phyloP scores from a whole-genome alignment of 768 basidiomycete species.

The Steccherinum ochraceum region DNA sequence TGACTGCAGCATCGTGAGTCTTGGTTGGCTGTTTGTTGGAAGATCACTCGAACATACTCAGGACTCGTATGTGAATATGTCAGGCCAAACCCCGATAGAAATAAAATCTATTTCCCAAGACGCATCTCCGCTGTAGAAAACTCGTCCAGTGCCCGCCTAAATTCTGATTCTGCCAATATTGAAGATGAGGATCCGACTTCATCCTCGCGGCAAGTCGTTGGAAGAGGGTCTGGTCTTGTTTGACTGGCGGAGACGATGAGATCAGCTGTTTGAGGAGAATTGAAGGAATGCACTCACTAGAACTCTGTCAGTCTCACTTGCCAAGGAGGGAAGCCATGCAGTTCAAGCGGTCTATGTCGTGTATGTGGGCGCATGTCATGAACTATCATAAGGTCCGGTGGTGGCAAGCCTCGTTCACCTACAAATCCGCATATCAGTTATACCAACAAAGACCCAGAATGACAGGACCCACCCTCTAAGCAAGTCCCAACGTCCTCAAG shows the following conservation, averaged over 20 bases:
- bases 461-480: constrained; percentile 46
- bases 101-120: constrained; percentile 56
- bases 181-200: too few species aligned
- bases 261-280: neutral
- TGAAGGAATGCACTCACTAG: constrained; percentile 53
- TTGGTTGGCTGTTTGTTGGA: too few species aligned
- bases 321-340: constrained; percentile 81
- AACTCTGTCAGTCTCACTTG: constrained; percentile 79
- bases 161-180: constrained; percentile 37
- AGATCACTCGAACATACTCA: too few species aligned
- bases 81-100: neutral
- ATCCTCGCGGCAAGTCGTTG: too few species aligned
- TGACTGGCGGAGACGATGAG: too few species aligned
- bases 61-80: neutral
- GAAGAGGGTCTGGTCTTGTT: too few species aligned
- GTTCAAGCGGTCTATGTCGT: constrained; percentile 45
- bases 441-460: neutral
- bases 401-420: constrained; percentile 50
- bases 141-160: constrained; percentile 68
- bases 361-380: constrained; percentile 44
- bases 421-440: constrained; percentile 6
- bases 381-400: constrained; percentile 75
- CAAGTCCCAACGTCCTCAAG: constrained; percentile 40
- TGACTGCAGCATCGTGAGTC: too few species aligned
- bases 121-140: constrained; percentile 73